phyloP scores from a whole-genome alignment of 257 asterid species.

The Lithospermum erythrorhizon region DNA sequence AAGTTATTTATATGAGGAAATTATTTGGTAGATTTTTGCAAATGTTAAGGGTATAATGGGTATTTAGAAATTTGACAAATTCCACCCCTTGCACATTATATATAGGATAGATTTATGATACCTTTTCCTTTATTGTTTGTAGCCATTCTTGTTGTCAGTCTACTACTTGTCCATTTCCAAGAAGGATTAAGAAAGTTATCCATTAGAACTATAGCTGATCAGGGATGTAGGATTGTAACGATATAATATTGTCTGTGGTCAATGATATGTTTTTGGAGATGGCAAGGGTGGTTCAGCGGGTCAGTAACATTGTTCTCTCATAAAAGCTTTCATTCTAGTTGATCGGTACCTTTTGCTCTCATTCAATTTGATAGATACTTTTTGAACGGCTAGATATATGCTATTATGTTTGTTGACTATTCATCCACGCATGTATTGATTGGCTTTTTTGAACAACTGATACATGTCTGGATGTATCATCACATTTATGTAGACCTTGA shows the following conservation, averaged over 20 bases:
- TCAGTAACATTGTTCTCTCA: neutral
- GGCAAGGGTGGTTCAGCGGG: neutral
- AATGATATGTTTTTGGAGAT: neutral
- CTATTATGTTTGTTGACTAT: neutral
- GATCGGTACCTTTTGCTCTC: no score
- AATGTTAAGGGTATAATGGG: no score
- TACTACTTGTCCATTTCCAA: neutral
- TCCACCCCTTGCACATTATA: no score
- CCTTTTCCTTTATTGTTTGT: neutral
- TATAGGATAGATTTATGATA: no score
- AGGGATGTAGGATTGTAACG: neutral
- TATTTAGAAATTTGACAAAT: no score
- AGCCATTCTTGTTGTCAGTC: neutral
- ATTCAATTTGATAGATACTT: neutral
- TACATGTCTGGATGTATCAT: neutral
- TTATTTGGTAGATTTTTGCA: no score
- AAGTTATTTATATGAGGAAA: no score
- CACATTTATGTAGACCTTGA: slow-evolving; percentile 9
- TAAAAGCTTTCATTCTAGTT: no score
- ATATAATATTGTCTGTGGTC: no score
- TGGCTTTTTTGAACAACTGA: neutral
- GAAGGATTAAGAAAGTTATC: neutral
- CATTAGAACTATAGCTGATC: neutral
- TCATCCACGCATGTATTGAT: neutral
- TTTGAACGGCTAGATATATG: neutral